A percentile compares a stretch with the other conserved stretches of the same genome.
Conservation (phyloP, 116 monocot genomes). For the Phalaenopsis hybrid region DNA sequence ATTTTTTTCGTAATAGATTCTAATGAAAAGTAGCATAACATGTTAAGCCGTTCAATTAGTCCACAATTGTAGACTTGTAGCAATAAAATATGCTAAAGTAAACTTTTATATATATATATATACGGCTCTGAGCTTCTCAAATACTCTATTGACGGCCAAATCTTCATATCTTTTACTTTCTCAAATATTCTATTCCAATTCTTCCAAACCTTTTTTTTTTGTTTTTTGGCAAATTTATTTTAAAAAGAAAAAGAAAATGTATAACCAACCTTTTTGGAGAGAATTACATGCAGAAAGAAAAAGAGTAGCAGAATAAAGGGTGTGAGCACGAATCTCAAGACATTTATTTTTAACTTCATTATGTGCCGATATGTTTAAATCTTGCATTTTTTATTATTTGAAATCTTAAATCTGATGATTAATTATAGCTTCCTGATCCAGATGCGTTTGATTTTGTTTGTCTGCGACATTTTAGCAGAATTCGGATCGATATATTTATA, state of each 20-base stretch:
- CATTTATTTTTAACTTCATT: neutral
- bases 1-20: no score
- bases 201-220: neutral
- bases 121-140: neutral
- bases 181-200: neutral
- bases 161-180: neutral
- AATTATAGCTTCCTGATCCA: no score
- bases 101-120: no score
- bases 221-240: neutral
- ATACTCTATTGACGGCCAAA: neutral
- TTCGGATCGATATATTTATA: no score
- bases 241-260: neutral
- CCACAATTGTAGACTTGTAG: no score
- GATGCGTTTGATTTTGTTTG: no score
- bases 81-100: no score
- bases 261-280: neutral
- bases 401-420: neutral
- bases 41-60: no score
- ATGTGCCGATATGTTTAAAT: neutral
- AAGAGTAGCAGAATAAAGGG: neutral
- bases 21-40: no score
- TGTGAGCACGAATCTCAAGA: neutral
- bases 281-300: neutral
- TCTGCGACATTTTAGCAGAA: no score
- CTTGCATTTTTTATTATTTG: neutral